Conservation (phyloP, 2,329 filamentous ascomycete genomes). For the Calonectria pseudoturangicola region DNA sequence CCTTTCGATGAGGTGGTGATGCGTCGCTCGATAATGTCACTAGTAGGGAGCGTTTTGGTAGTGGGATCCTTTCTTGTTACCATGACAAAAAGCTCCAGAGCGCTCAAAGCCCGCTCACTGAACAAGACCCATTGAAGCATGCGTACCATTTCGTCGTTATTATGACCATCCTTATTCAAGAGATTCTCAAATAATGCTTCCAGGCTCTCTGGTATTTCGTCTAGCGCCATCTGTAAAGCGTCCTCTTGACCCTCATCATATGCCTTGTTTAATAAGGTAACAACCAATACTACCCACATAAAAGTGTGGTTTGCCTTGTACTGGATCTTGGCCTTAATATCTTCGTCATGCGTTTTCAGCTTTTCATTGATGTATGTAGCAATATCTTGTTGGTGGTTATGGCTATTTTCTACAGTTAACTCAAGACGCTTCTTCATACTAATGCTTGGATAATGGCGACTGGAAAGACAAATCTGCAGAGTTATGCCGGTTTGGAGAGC, state of each 20-base stretch:
- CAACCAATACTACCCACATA: not conserved
- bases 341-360: not conserved
- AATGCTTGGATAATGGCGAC: constrained; percentile 9
- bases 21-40: not conserved
- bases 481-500: not conserved
- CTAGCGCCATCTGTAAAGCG: not conserved
- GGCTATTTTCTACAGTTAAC: not conserved
- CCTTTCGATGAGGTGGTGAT: constrained; percentile 15
- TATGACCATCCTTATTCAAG: not conserved
- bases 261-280: not conserved
- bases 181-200: not conserved
- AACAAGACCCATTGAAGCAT: not conserved
- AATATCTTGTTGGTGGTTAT: not conserved
- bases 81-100: not conserved
- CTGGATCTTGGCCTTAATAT: not conserved
- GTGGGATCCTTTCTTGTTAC: not conserved
- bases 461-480: constrained; percentile 4
- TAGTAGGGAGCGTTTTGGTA: not conserved
- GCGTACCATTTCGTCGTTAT: not conserved
- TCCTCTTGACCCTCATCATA: not conserved
- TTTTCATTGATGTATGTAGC: not conserved
- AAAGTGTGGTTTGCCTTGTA: not conserved
- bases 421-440: not conserved
- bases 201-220: not conserved
- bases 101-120: not conserved